phyloP scores from a whole-genome alignment of 2,329 filamentous ascomycete genomes.

The Drechslerella coelobrocha region DNA sequence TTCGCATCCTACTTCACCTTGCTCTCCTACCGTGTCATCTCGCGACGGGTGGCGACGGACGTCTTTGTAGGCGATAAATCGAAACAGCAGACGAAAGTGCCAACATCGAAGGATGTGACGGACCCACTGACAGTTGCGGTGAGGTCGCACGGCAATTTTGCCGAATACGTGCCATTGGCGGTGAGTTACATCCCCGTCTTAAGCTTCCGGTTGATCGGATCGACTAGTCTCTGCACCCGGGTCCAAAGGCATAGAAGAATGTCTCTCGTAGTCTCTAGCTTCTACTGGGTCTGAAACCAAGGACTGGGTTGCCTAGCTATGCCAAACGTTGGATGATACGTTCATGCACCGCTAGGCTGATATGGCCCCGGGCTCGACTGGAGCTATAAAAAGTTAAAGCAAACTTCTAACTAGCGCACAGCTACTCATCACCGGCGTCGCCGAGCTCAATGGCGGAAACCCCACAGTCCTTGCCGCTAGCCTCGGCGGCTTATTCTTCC shows the following conservation, averaged over 20 bases:
- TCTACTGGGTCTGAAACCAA: neutral
- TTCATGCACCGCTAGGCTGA: no score
- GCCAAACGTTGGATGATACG: no score
- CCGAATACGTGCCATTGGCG: constrained; percentile 39
- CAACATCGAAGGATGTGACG: constrained; percentile 11
- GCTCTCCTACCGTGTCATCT: constrained; percentile 43
- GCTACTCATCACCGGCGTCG: constrained; percentile 27
- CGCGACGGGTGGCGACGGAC: constrained; percentile 24
- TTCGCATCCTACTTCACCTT: constrained; percentile 36
- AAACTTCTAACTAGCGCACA: no score
- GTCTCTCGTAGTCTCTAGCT: neutral
- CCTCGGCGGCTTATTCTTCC: constrained; percentile 26
- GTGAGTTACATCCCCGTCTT: constrained; percentile 4
- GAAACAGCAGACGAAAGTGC: constrained; percentile 7
- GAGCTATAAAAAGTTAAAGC: no score
- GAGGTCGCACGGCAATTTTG: constrained; percentile 36
- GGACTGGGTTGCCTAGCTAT: no score
- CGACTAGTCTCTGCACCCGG: no score
- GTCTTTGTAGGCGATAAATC: constrained; percentile 30
- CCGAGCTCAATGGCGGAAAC: constrained; percentile 32
- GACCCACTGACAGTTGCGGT: constrained; percentile 28
- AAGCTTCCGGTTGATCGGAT: neutral
- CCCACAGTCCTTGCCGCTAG: constrained; percentile 17
- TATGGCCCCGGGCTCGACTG: no score
- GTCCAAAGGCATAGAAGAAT: no score